phyloP scores from a whole-genome alignment of 495 filamentous ascomycete genomes.

The Pyronema domesticum region DNA sequence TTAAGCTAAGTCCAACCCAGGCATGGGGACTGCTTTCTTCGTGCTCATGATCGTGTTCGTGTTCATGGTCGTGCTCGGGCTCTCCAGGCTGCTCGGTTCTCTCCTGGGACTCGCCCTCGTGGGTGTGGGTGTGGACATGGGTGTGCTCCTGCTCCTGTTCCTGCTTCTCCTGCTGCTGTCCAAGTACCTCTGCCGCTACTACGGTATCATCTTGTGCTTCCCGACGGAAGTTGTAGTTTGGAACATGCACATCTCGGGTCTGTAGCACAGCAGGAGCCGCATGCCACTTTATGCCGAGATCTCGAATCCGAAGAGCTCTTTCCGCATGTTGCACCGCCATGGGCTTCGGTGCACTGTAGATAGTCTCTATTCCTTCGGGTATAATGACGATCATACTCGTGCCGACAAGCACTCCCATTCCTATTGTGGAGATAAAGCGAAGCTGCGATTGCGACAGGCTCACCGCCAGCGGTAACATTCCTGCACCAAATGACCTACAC shows the following conservation, averaged over 20 bases:
- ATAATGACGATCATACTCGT: slow-evolving; percentile 95
- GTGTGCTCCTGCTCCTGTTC: not conserved
- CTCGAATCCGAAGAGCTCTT: too few species aligned
- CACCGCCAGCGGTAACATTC: slow-evolving; percentile 80
- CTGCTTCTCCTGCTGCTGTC: not conserved
- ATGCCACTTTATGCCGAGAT: too few species aligned
- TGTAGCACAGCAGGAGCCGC: not conserved
- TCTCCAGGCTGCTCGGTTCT: not conserved
- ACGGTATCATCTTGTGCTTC: too few species aligned
- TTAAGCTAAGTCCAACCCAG: slow-evolving; percentile 64
- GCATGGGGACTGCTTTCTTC: slow-evolving; percentile 13
- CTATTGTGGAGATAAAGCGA: slow-evolving; percentile 75
- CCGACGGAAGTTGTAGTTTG: too few species aligned
- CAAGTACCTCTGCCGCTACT: too few species aligned
- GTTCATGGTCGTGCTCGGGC: not conserved
- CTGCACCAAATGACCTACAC: slow-evolving; percentile 79
- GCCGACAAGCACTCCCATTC: slow-evolving; percentile 84
- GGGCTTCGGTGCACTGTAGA: slow-evolving; percentile 33
- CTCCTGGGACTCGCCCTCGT: too few species aligned
- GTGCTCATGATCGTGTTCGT: slow-evolving; percentile 16
- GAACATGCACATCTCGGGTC: not conserved
- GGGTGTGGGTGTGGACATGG: not conserved
- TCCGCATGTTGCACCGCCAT: not conserved
- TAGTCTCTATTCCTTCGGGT: slow-evolving; percentile 84
- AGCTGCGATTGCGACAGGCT: slow-evolving; percentile 75